Evolutionary conservation across 306 rosid species (phyloP), one percentile per base, ranked within the genome.

Genomic region (Sicyos edulis): DNA sequence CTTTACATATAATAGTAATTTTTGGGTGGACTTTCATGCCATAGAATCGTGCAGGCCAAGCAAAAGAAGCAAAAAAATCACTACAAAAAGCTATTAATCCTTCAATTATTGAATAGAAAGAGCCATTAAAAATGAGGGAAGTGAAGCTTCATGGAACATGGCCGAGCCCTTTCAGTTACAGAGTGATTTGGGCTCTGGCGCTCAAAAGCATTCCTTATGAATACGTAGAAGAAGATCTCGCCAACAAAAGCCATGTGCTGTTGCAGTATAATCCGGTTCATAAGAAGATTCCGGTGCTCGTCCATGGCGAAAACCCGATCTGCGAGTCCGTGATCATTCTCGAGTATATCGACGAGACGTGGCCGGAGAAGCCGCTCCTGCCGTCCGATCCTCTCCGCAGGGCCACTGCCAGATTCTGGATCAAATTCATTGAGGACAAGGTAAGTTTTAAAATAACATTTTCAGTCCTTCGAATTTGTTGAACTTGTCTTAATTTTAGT

Each of bases 181-280:
- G 82, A 34, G 91, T 85, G 6, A 54, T 81, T 6, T 84, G 86
- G 89, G 82, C 91, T 70, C 81, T 85, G 21, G 74, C 75, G 42
- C 78, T 84, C 2, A 88, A 86, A 55, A 83, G 83, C 12, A 79
- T 86, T 49, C 10, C 51, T 6, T 88, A 71, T 54, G 80, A 86
- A 7, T 79, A 84, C 26, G 19, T 86, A 54, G 87, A 80, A 59
- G 87, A 88, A 81, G 86, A 86, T 60, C 53, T 81, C n/a, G 8
- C 53, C 47, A 82, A 82, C 64, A 84, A 84, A 60, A 82, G 87
- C 15, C 44, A 61, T 24, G 7, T 76, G 45, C 75, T 88, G 2
- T 49, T 88, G 14, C 73, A 80, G 1, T 77, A 44, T 80, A 88
- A 86, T 73, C 87, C 90, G 1, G 59, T 84, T n/a, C 58, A 71